phyloP scores from a whole-genome alignment of 2,329 filamentous ascomycete genomes.

The Catunica adiposa region DNA sequence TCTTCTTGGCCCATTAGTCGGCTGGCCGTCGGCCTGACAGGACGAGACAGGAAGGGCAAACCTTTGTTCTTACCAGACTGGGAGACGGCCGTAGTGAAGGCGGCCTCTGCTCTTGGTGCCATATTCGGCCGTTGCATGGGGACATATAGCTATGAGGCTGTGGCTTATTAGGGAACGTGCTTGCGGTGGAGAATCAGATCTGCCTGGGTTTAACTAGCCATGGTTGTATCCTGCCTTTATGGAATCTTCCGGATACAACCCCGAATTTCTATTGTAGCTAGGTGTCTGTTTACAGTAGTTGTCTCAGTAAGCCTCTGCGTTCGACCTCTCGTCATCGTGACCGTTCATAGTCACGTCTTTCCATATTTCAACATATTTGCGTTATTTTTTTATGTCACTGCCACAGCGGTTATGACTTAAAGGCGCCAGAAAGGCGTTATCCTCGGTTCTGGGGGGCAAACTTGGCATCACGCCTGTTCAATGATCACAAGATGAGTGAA shows the following conservation, averaged over 20 bases:
- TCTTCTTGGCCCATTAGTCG: neutral
- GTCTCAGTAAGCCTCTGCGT: neutral
- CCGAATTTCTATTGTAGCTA: neutral
- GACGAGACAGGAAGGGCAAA: neutral
- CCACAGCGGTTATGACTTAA: too few species aligned
- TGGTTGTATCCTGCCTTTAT: neutral
- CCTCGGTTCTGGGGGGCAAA: too few species aligned
- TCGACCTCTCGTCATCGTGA: neutral
- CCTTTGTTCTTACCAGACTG: neutral
- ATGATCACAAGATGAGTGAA: too few species aligned
- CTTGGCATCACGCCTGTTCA: too few species aligned
- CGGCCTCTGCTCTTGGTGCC: neutral
- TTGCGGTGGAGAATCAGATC: too few species aligned
- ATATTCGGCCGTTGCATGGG: too few species aligned
- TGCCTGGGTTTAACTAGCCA: neutral
- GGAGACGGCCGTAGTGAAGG: neutral
- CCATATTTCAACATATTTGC: neutral
- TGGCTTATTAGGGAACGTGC: too few species aligned
- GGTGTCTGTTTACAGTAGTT: neutral
- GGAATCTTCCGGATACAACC: neutral
- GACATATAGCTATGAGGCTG: too few species aligned
- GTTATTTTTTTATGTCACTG: neutral
- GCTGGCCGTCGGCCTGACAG: neutral
- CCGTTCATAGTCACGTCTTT: neutral
- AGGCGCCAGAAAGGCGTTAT: too few species aligned